phyloP scores from a whole-genome alignment of 345 rosid species.

The Pistacia vera region DNA sequence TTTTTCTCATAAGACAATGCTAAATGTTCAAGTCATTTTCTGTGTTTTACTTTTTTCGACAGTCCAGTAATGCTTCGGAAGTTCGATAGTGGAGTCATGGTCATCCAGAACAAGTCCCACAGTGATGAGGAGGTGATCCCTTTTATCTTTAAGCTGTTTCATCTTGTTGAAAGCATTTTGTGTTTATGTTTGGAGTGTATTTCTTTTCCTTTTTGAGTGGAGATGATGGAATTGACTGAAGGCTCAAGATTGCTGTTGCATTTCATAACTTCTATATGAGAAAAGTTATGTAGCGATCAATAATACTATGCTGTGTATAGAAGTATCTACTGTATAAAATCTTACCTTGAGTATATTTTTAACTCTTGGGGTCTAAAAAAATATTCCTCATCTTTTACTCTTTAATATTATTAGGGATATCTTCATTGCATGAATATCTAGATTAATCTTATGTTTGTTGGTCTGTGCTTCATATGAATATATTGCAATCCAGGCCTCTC shows the following conservation, averaged over 20 bases:
- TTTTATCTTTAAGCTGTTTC: slow-evolving; percentile 17
- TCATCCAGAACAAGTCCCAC: slow-evolving; percentile 90
- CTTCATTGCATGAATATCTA: background rate
- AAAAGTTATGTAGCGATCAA: background rate
- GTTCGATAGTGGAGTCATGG: slow-evolving; percentile 97
- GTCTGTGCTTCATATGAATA: background rate
- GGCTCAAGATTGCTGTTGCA: background rate
- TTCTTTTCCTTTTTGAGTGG: background rate
- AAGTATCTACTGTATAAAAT: background rate
- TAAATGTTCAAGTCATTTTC: slow-evolving; percentile 16
- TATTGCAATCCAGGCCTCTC: background rate
- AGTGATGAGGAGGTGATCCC: slow-evolving; percentile 86
- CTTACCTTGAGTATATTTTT: background rate
- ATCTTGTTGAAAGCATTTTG: background rate
- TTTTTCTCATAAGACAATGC: slow-evolving; percentile 4
- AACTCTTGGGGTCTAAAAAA: background rate
- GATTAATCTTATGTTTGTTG: background rate
- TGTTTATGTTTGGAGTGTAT: background rate
- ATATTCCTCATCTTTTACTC: background rate
- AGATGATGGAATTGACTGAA: background rate
- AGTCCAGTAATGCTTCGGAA: slow-evolving; percentile 98
- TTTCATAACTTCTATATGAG: background rate
- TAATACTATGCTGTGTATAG: background rate
- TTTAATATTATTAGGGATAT: background rate
- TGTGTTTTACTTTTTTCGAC: slow-evolving; percentile 35